Evolutionary conservation across 257 asterid genomes (phyloP), one percentile per base, ranked within the genome.

Genomic region (Fraxinus anomala): DNA sequence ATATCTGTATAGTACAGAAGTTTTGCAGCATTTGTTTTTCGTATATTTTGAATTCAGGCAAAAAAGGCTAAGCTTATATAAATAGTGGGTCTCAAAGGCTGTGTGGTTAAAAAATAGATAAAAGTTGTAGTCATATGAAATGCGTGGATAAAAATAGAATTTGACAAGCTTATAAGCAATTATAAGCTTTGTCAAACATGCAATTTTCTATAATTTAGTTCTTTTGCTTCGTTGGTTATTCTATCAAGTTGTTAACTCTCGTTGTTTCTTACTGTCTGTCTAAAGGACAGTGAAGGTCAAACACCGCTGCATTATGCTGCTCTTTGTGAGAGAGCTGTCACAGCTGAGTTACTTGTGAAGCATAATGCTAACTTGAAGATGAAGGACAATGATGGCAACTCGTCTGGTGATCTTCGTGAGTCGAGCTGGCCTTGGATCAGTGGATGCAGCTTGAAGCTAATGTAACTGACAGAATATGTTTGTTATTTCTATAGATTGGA

Each of bases 221-320:
- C 30, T 59, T 61, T 40, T 21, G 33, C 68, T 70, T 49, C 6
- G 3, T 73, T 49, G 0, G 63, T 37, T 31, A 30, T 21, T 21
- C 68, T 61, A 7, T 21, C 44, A n/a, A 40, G 6, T 59, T 36
- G 9, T 39, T 10, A 24, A 9, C 42, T 73, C 19, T 5, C 28
- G 9, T n/a, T 19, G 9, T n/a, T 19, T 65, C 11, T 76, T 76
- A 40, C 40, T 80, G 31, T 77, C 73, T 83, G 33, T 31, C 33
- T 31, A 78, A 80, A 95, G 99, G 99, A 95, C 72, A 84, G 82
- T 39, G 99, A 96, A 78, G 99, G 99, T 47, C 99, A 94, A 83
- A 86, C 97, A 8, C 89, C 99, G 11, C 76, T 94, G 79, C 99
- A 96, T 80, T 96, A 96, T 79, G 99, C 99, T 69, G 89, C 96